Evolutionary conservation across 257 asterid genomes (phyloP), one percentile per base, ranked within the genome.

Genomic region (Vinca minor): DNA sequence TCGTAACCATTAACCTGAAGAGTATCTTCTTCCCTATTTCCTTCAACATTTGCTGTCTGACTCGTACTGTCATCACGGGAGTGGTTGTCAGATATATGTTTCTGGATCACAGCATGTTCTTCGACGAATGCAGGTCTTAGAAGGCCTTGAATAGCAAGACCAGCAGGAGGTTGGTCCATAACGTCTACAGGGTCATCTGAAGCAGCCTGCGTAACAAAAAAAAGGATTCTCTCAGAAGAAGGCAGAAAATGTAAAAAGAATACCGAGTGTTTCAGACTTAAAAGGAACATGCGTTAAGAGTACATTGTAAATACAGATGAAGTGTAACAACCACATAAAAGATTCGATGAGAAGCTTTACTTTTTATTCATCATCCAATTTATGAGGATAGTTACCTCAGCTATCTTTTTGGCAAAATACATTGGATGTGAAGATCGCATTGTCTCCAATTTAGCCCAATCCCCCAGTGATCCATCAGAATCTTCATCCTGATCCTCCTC

Each of bases 381-480:
- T 18, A 28, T 62, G 31, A 21, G 17, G 56, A 44, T 10, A 61
- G 67, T 78, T 68, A 92, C 98, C 80, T 92, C 98, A 13, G 97
- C 64, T 29, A 92, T 68, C 77, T 80, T 92, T 74, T 81, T 85
- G 78, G 98, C 94, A 64, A 92, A 92, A 75, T 87, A 78, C 85
- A 89, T 89, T 32, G 97, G 98, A 84, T 92, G 98, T 74, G 95
- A 85, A 77, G 96, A 78, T 58, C 89, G 88, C 97, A 87, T 89
- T 1, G 98, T 92, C 71, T 87, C 96, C 83, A 92, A 77, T 69
- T 92, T 87, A 72, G 95, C 96, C 97, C 97, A 92, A 73, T 92
- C 96, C 52, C 96, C 98, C 18, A 84, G 67, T 25, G 95, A 89
- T 59, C 68, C 96, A 78, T 89, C 95, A 67, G 85, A 88, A 64